phyloP scores from a whole-genome alignment of 208 protist species.

The Trypanosoma boissoni region DNA sequence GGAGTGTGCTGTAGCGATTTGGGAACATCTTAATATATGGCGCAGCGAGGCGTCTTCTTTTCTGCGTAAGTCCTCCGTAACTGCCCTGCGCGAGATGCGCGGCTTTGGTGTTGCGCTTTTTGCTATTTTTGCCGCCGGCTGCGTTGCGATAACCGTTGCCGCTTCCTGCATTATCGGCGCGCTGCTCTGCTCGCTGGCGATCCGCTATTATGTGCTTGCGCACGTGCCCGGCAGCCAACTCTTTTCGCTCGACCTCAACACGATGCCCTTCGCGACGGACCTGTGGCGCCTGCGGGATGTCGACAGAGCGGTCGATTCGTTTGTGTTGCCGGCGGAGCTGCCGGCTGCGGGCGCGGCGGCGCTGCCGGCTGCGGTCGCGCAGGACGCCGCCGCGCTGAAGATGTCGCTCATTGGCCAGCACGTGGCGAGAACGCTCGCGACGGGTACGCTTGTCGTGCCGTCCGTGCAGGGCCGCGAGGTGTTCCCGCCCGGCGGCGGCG shows the following conservation, averaged over 20 bases:
- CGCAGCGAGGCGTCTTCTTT: neutral
- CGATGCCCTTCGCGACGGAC: conserved; percentile 55
- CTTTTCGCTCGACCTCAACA: conserved; percentile 53
- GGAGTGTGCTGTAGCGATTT: conserved; percentile 3
- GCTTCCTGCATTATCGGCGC: conserved; percentile 31
- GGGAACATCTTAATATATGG: conserved; percentile 2
- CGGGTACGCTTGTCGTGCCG: conserved; percentile 61
- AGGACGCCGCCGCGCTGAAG: conserved; percentile 34
- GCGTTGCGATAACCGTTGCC: conserved; percentile 15
- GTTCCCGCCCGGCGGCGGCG: conserved; percentile 45
- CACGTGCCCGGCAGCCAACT: conserved; percentile 46
- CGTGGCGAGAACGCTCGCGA: conserved; percentile 49
- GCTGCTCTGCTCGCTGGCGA: conserved; percentile 21
- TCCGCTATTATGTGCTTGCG: conserved; percentile 40
- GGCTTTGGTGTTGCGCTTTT: conserved; percentile 7
- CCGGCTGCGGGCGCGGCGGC: neutral
- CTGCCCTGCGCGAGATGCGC: neutral
- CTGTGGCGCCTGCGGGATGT: conserved; percentile 44
- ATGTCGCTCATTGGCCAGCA: conserved; percentile 55
- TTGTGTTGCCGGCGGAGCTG: conserved; percentile 15
- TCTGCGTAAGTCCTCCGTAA: neutral
- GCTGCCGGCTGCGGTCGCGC: conserved; percentile 10
- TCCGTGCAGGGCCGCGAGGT: conserved; percentile 30
- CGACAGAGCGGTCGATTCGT: conserved; percentile 23
- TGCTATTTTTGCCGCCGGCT: neutral